Evolutionary conservation across 163 green algal genomes (phyloP).

Genomic region (Scenedesmus sp.): DNA sequence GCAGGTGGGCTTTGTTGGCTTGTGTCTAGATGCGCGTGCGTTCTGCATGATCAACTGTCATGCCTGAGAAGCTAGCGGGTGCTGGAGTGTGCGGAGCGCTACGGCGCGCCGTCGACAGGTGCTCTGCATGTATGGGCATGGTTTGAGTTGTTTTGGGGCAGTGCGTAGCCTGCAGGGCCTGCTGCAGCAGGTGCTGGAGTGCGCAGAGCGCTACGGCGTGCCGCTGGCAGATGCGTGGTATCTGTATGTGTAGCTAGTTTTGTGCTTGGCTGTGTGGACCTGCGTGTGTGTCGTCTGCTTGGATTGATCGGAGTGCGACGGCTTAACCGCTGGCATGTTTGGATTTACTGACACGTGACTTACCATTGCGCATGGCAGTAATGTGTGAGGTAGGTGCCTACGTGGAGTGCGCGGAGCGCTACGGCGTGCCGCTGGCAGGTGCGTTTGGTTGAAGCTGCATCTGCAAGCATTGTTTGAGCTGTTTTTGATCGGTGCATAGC

Average conservation of each 20-base stretch:
- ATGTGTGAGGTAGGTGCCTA: not conserved
- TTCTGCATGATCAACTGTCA: no score
- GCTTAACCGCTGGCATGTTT: no score
- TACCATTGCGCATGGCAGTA: not conserved
- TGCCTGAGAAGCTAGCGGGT: conserved; percentile 70
- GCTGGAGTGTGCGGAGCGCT: conserved; percentile 68
- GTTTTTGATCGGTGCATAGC: no score
- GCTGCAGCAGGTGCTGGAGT: conserved; percentile 87
- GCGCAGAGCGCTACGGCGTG: conserved; percentile 75
- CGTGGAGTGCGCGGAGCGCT: conserved; percentile 65
- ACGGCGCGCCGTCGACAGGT: conserved; percentile 77
- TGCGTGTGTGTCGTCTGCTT: no score
- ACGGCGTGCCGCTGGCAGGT: conserved; percentile 83
- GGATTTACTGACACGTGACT: no score
- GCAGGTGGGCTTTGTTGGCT: not conserved
- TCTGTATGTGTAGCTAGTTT: not conserved
- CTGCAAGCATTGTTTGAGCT: no score
- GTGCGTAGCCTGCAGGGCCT: conserved; percentile 91
- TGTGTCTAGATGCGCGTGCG: not conserved
- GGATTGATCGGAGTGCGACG: no score
- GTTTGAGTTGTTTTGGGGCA: conserved; percentile 51
- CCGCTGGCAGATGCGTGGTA: conserved; percentile 69
- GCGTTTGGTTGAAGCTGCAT: not conserved
- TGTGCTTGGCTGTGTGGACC: not conserved
- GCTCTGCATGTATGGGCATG: not conserved